phyloP scores from a whole-genome alignment of 306 rosid species.

The barrel medic (Medicago truncatula) region DNA sequence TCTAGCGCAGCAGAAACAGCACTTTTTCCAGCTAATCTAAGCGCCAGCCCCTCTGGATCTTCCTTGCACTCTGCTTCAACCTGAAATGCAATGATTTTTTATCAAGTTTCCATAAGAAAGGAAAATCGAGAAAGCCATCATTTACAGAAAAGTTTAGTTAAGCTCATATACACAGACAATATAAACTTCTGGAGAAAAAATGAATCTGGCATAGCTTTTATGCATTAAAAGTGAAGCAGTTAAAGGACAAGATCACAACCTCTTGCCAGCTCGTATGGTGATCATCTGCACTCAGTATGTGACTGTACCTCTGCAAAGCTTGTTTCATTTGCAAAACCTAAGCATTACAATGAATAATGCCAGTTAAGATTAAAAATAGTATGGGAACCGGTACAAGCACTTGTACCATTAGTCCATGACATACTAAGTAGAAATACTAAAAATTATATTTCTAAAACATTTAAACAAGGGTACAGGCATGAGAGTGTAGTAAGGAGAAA shows the following conservation, averaged over 20 bases:
- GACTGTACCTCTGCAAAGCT: constrained; percentile 93
- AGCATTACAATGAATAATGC: constrained; percentile 47
- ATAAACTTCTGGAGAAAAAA: constrained; percentile 27
- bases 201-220: constrained; percentile 21
- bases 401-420: neutral
- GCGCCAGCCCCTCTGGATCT: constrained; percentile 99
- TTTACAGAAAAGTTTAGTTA: constrained; percentile 30
- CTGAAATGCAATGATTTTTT: constrained; percentile 51
- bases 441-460: neutral
- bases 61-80: constrained; percentile 97
- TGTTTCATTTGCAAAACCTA: constrained; percentile 84
- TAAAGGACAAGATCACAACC: constrained; percentile 56
- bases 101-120: neutral
- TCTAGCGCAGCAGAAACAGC: constrained; percentile 97
- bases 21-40: constrained; percentile 94
- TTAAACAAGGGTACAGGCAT: constrained; percentile 20
- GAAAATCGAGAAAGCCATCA: constrained; percentile 17
- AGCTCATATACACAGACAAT: constrained; percentile 23
- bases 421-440: constrained; percentile 2
- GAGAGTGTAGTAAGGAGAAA: constrained; percentile 1
- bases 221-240: constrained; percentile 29
- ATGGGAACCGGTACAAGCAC: neutral
- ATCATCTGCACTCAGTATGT: constrained; percentile 86
- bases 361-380: constrained; percentile 40
- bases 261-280: constrained; percentile 95